These are phyloP conservation scores for Verbena officinalis DNA, from an alignment of 257 asterid genomes.

Conservation along the genomic window DNA sequence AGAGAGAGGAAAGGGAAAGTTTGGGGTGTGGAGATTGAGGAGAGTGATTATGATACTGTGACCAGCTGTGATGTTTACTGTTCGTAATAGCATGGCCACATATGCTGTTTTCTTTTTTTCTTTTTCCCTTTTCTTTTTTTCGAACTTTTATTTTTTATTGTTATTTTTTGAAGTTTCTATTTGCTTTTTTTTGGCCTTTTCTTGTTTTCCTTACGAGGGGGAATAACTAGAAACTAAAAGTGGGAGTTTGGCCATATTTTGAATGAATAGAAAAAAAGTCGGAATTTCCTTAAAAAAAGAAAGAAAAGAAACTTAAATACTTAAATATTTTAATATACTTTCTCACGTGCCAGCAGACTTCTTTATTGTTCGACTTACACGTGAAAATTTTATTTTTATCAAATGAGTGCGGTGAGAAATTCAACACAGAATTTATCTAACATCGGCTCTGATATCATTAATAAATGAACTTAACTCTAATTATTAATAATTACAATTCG, in stretches of 20 bases:
- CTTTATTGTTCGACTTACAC: no score
- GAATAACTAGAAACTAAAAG: conserved; percentile 9
- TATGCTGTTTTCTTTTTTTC: conserved; percentile 31
- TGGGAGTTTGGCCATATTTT: background rate
- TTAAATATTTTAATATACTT: no score
- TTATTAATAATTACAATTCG: no score
- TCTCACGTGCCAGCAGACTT: no score
- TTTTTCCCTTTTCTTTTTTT: background rate
- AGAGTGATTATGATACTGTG: conserved; percentile 45
- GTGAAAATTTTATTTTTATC: no score
- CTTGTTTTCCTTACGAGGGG: conserved; percentile 1
- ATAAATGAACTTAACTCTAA: no score
- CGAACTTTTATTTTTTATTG: background rate
- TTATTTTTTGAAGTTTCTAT: conserved; percentile 18
- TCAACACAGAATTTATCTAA: no score
- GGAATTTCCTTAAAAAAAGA: no score
- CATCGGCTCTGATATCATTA: no score
- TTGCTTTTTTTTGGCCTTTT: conserved; percentile 29
- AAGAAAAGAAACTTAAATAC: no score
- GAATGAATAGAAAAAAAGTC: background rate
- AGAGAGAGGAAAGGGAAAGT: conserved; percentile 19
- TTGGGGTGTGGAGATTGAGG: conserved; percentile 39
- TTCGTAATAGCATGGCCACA: conserved; percentile 55
- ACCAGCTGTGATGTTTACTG: conserved; percentile 63
- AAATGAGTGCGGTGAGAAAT: no score